Base-by-base conservation (phyloP, 768 basidiomycete species). In the Pleurotus sapidus region DNA sequence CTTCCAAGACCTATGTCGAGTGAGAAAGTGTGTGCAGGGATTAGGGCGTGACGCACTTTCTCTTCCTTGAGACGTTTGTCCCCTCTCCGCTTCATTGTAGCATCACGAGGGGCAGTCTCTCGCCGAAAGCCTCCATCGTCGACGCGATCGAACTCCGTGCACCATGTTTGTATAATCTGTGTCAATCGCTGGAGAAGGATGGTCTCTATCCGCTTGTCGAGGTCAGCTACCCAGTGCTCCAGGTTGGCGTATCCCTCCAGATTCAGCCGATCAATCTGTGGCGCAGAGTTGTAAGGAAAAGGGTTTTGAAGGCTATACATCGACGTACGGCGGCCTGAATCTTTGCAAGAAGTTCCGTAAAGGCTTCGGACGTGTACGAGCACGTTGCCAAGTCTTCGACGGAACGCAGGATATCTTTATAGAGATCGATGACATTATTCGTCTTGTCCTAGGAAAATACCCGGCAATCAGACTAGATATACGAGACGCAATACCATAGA, bases 161-260 rank as follows among this genome's bases (percentile, higher is more conserved):
- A 96, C 93, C 94, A 98, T 0, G 87, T 80, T 62, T 90, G 86
- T 38, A 94, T 88, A 60, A 94, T 87, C 18, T 88, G 82, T 1
- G 78, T 76, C 8, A 99, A 70, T 18, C 96, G 84, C 57, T 85
- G 83, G 15, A 89, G 73, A 0, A 98, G 76, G 51, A 93, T 90
- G 3, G 72, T 77, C 66, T 97, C 93, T 62, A 98, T 95, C 59
- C 87, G 83, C 61, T 85, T 82, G 67, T 91, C 88, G 45, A 95
- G 81, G 57, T 91, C 87, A 1, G 84, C 82, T 0, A 97, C 93
- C 88, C 97, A 98, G 49, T 87, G 80, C 64, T 98, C 96, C 46
- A 99, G 81, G 67, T 96, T 93, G 18, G 92, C 86, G 63, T 96
- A 99, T 14, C 97, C 96, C 68, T 98, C 96, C 60, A 99, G 73